A percentile compares a stretch with the other conserved stretches of the same genome.
Conservation (phyloP, 805 yeast species). For the Tetrapisispora iriomotensis region DNA sequence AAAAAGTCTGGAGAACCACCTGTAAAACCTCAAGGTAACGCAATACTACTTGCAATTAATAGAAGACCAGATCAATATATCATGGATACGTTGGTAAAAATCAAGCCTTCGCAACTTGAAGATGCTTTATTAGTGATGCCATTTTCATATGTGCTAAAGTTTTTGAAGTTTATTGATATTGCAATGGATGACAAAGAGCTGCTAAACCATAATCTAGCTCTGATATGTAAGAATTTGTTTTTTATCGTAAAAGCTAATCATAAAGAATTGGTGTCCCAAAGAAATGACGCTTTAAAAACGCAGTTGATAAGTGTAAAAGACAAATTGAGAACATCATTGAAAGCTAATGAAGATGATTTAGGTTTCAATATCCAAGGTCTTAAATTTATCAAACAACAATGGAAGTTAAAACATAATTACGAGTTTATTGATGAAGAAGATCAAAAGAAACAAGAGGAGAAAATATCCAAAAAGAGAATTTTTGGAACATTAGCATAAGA, state of each 20-base stretch:
- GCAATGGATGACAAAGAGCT: conserved; percentile 52
- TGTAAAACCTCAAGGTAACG: conserved; percentile 50
- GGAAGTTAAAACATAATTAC: conserved; percentile 66
- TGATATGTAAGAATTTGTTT: conserved; percentile 66
- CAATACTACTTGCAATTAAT: conserved; percentile 65
- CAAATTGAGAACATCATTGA: conserved; percentile 50
- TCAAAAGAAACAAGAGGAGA: conserved; percentile 43
- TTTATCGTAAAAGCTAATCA: conserved; percentile 67
- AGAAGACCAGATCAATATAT: conserved; percentile 71
- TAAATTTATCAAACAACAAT: conserved; percentile 59
- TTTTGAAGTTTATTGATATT: conserved; percentile 61
- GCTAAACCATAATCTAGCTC: conserved; percentile 43
- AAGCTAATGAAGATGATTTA: conserved; percentile 43
- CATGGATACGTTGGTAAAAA: conserved; percentile 55
- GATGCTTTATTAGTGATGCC: conserved; percentile 90
- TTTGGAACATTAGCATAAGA: conserved; percentile 42
- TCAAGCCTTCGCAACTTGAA: conserved; percentile 77
- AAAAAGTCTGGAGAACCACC: conserved; percentile 43
- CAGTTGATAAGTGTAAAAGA: conserved; percentile 55
- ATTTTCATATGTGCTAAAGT: conserved; percentile 65
- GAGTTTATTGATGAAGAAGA: conserved; percentile 65
- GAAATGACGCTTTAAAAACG: conserved; percentile 50
- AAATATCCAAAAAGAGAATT: conserved; percentile 58
- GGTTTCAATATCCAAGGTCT: conserved; percentile 85
- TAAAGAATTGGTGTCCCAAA: conserved; percentile 65